Evolutionary conservation across 225 moss, liverwort and hornwort species (phyloP).

Genomic region (Polytrichum commune): DNA sequence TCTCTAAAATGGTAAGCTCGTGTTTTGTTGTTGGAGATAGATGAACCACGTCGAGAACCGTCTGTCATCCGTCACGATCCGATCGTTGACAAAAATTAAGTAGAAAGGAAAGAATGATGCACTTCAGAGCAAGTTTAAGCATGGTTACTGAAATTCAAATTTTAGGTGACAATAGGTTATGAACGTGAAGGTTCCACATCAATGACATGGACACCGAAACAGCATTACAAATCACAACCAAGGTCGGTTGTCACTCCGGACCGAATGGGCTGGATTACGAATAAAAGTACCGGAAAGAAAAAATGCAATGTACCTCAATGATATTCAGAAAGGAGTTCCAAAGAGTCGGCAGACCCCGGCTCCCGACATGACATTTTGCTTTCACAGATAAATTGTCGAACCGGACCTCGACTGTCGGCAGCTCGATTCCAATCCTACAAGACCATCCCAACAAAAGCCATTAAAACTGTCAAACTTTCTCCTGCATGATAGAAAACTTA

Average conservation of each 20-base stretch:
- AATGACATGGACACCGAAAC: too few relatives aligned
- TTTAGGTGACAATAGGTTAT: too few relatives aligned
- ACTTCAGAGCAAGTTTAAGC: too few relatives aligned
- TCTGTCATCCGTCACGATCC: constrained; percentile 1
- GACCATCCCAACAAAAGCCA: not conserved
- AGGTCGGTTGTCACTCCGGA: too few relatives aligned
- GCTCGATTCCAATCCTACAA: constrained; percentile 56
- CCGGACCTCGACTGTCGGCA: constrained; percentile 71
- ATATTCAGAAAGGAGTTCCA: constrained; percentile 42
- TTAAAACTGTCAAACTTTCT: too few relatives aligned
- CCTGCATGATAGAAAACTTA: not conserved
- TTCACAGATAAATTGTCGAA: constrained; percentile 54
- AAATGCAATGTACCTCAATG: constrained; percentile 32
- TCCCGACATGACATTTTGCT: constrained; percentile 48
- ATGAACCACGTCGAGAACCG: constrained; percentile 1
- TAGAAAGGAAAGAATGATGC: too few relatives aligned
- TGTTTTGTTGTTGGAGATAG: constrained; percentile 38
- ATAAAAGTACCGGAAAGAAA: not conserved
- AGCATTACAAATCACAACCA: too few relatives aligned
- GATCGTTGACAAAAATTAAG: too few relatives aligned
- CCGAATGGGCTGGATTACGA: too few relatives aligned
- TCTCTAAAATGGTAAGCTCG: constrained; percentile 51
- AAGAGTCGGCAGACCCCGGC: constrained; percentile 58
- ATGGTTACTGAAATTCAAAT: too few relatives aligned
- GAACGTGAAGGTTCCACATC: too few relatives aligned